Base-by-base conservation (phyloP, 73 alveolate genomes). In the Blepharisma stoltei region DNA sequence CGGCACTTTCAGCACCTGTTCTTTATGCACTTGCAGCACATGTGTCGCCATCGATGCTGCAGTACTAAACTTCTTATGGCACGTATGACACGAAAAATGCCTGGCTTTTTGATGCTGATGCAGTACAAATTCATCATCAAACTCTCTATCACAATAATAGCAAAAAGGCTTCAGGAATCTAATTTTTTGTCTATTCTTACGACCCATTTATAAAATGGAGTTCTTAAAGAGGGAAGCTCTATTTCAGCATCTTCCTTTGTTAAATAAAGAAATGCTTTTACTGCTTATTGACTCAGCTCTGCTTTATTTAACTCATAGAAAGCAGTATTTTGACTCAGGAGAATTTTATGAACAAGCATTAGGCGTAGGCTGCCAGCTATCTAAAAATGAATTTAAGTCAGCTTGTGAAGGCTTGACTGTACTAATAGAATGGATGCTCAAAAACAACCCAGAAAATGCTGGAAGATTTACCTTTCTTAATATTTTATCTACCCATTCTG, bases 81-180 rank as follows among this genome's bases (percentile, higher is more conserved):
- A 97, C 55, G 83, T 68, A 49, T 47, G 86, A 87, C 99, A 97
- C 55, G 97, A 88, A 85, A 97, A 97, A 88, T 97, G 99, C 55
- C 98, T 92, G 69, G 98, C 97, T 83, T 95, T 95, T 87, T 97
- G 98, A 83, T 97, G 99, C 81, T 97, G 95, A 67, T 91, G 97
- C 54, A 97, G 90, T 65, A 94, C 90, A 73, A 91, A 83, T 69
- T 92, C 99, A 81, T 92, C 92, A 68, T 94, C 95, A 81, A 95
- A 97, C 81, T 96, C 99, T 78, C 95, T 92, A 73, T 97, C 99
- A 81, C 99, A 97, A 78, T 97, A 97, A 84, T 94, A 97, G 85
- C 99, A 97, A 86, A 97, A 97, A 23, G 99, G 99, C 86, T 95
- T 89, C 82, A 95, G 78, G 54, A 94, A 89, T 60, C 92, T 90